phyloP scores from a whole-genome alignment of 192 early-diverging fungal genomes.

The Coemansia sp. region DNA sequence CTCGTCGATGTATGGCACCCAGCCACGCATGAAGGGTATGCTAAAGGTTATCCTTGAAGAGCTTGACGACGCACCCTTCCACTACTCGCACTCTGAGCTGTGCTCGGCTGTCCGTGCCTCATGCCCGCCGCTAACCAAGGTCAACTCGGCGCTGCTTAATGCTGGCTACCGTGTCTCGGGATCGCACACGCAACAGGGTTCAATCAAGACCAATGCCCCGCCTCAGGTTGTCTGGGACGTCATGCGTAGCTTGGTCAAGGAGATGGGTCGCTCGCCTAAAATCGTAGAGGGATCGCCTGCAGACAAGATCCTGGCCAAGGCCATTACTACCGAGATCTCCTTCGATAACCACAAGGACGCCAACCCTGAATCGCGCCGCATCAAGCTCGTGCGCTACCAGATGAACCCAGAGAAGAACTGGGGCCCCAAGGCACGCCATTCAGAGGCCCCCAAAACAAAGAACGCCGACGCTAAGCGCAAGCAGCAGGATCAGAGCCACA shows the following conservation, averaged over 20 bases:
- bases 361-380: slow-evolving; percentile 73
- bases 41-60: slow-evolving; percentile 87
- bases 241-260: slow-evolving; percentile 76
- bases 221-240: slow-evolving; percentile 89
- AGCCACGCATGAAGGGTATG: slow-evolving; percentile 93
- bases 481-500: slow-evolving; percentile 12
- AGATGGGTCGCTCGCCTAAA: slow-evolving; percentile 68
- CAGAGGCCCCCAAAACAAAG: slow-evolving; percentile 28
- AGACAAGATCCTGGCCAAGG: slow-evolving; percentile 63
- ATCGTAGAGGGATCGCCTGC: slow-evolving; percentile 70
- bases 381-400: slow-evolving; percentile 91
- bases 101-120: slow-evolving; percentile 74
- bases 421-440: slow-evolving; percentile 90
- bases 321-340: slow-evolving; percentile 61
- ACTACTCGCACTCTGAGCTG: slow-evolving; percentile 75
- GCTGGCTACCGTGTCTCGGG: slow-evolving; percentile 87
- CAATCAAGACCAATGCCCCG: slow-evolving; percentile 95
- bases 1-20: slow-evolving; percentile 73
- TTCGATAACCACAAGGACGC: slow-evolving; percentile 78
- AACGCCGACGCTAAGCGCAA: slow-evolving; percentile 35
- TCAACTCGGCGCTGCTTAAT: slow-evolving; percentile 93
- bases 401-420: slow-evolving; percentile 95
- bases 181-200: slow-evolving; percentile 77
- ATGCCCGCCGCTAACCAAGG: slow-evolving; percentile 68
- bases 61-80: slow-evolving; percentile 72